Base-by-base conservation (phyloP, 192 early-diverging fungal species). In the Linnemannia elongata region DNA sequence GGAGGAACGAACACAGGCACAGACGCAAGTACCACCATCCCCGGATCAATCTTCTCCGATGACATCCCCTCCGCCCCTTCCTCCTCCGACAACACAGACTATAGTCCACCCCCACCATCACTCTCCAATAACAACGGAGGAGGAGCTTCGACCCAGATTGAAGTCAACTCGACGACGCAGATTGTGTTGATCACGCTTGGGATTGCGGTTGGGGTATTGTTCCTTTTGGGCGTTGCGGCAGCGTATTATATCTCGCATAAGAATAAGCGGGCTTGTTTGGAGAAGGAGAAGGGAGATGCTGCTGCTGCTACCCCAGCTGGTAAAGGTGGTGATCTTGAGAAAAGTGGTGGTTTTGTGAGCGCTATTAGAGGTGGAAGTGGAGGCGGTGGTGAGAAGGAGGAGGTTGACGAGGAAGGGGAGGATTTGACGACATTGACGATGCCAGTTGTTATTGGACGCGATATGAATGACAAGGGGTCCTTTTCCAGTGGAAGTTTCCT, bases 211-310 rank as follows among this genome's bases (percentile, higher is more conserved):
- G 85, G 44, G 1, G 72, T 52, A 8, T 22, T 87, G 10, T 69
- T 81, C 22, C 22, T 87, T 1, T 27, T 87, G 22, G 85, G 71
- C 17, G 20, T 81, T 15, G 69, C 69, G 0, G 85, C 85, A 0
- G 35, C 72, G 1, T 87, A 75, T 35, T 87, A 78, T 52, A 81
- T 87, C 72, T 81, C 85, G 22, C 85, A 78, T 63, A 81, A 81
- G 72, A 81, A 81, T 36, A 81, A 78, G 33, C 63, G 55, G 44
- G 76, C 78, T 36, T 38, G 33, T 17, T 33, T 60, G 73, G n/a
- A 60, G 35, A 57, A 63, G 72, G 42, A 72, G 52, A 17, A 72
- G 42, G 69, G 12, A 17, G 60, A 54, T 27, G 41, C 55, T 57
- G 69, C 33, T 39, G 33, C 35, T 3, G 33, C 38, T 13, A 36